Percentiles rank a stretch among this genome's conserved stretches.
Conservation (phyloP, 2,329 filamentous ascomycete genomes). For the Paecilomyces niveus region DNA sequence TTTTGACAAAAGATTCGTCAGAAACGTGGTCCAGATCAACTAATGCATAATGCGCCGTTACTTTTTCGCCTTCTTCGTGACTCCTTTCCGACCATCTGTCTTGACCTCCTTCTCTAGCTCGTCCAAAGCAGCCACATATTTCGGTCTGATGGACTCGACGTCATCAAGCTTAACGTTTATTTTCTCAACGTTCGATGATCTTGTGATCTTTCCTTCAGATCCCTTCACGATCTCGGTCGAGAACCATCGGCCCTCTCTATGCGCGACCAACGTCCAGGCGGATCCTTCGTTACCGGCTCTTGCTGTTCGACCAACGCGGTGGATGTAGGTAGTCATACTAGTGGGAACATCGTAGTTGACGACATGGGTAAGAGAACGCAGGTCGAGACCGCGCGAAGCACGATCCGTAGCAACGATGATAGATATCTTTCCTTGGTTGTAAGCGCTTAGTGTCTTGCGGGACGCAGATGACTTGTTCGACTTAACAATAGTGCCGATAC, state of each 20-base stretch:
- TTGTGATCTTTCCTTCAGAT: conserved; percentile 24
- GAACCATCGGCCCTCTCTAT: conserved; percentile 85
- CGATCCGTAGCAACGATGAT: conserved; percentile 87
- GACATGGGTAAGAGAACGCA: conserved; percentile 71
- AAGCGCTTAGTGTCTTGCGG: conserved; percentile 60
- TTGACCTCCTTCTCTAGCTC: conserved; percentile 31
- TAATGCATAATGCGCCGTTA: not conserved
- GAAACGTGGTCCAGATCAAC: not conserved
- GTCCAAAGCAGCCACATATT: conserved; percentile 28
- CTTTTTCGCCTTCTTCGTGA: not conserved
- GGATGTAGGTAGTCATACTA: conserved; percentile 76
- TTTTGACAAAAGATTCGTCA: not conserved
- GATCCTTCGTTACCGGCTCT: conserved; percentile 67
- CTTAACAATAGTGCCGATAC: conserved; percentile 67
- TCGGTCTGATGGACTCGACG: conserved; percentile 19
- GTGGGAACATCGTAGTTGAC: conserved; percentile 90
- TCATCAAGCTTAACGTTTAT: conserved; percentile 23
- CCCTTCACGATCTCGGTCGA: conserved; percentile 68
- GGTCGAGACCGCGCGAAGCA: conserved; percentile 84
- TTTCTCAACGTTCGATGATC: conserved; percentile 20
- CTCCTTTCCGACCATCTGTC: conserved; percentile 8
- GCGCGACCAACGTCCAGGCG: conserved; percentile 80
- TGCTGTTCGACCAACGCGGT: conserved; percentile 85
- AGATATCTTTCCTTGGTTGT: conserved; percentile 55
- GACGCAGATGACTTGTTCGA: conserved; percentile 67